These are phyloP conservation scores for Peronosclerospora sorghi DNA, from an alignment of 352 stramenopile species.

Conservation along the genomic window DNA sequence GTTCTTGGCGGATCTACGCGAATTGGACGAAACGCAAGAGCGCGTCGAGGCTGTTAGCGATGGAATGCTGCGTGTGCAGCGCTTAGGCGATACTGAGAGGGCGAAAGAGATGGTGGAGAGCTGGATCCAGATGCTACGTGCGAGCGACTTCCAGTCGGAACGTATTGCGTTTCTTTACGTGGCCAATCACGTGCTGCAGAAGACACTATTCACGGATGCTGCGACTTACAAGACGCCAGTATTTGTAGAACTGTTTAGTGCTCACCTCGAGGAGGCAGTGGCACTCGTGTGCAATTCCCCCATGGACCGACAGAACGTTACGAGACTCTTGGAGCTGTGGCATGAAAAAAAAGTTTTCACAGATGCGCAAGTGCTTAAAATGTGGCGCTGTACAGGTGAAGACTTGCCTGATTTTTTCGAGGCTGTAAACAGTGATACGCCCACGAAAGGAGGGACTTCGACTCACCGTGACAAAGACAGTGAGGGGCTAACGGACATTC, in stretches of 20 bases:
- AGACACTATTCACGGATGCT: constrained; percentile 33
- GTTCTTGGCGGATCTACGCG: constrained; percentile 59
- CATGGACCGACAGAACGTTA: constrained; percentile 70
- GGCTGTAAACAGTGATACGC: constrained; percentile 7
- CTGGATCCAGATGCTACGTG: constrained; percentile 55
- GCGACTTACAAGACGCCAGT: constrained; percentile 7
- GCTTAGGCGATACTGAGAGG: constrained; percentile 15
- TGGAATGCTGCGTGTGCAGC: constrained; percentile 47
- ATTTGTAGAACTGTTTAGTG: constrained; percentile 25
- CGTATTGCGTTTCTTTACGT: constrained; percentile 77
- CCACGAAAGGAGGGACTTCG: constrained; percentile 1
- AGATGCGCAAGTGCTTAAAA: constrained; percentile 43
- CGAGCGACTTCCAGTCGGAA: constrained; percentile 70
- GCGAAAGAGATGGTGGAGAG: constrained; percentile 43
- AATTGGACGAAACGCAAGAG: constrained; percentile 77
- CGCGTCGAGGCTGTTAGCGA: constrained; percentile 72
- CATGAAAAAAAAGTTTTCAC: constrained; percentile 59
- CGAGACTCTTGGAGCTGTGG: constrained; percentile 62
- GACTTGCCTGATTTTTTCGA: constrained; percentile 47
- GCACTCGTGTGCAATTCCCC: constrained; percentile 77
- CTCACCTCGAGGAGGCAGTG: constrained; percentile 58
- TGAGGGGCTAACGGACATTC: constrained; percentile 22
- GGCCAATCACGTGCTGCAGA: constrained; percentile 77
- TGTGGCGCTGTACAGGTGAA: constrained; percentile 74
- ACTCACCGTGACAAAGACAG: constrained; percentile 1